These are phyloP conservation scores for Oropetium thomaeum DNA, from an alignment of 176 grass and related monocot genomes.

Conservation along the genomic window DNA sequence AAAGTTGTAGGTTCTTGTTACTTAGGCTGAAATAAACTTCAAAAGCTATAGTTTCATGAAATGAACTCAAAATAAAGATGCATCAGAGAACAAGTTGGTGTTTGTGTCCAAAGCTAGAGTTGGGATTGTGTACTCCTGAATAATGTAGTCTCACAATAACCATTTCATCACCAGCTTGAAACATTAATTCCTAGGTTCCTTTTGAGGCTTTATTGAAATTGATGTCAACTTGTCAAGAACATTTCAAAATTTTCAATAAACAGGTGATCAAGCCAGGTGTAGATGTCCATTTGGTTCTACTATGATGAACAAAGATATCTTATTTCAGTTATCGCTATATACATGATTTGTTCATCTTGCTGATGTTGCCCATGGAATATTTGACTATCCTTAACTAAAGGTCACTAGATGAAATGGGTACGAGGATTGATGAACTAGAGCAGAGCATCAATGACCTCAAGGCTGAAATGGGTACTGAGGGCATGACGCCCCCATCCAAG, in stretches of 20 bases:
- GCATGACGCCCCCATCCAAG: constrained; percentile 33
- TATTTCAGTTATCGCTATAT: background rate
- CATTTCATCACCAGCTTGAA: background rate
- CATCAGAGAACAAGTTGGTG: background rate
- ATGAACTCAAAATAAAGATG: background rate
- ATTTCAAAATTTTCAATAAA: background rate
- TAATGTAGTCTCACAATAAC: background rate
- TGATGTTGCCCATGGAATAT: background rate
- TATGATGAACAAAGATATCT: background rate
- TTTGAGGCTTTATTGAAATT: background rate
- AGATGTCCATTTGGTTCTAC: background rate
- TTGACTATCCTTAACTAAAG: constrained; percentile 43
- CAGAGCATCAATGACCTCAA: constrained; percentile 72
- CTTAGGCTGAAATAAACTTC: no score
- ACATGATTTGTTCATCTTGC: background rate
- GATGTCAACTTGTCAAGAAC: background rate
- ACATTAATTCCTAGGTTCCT: background rate
- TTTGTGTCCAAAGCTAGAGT: background rate
- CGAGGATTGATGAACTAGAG: constrained; percentile 74
- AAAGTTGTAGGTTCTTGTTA: no score
- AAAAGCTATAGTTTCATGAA: no score
- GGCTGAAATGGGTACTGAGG: constrained; percentile 55
- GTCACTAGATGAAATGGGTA: constrained; percentile 83
- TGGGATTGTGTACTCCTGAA: background rate
- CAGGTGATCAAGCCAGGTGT: background rate